Evolutionary conservation across 164 flowering plant species (phyloP).

Genomic region (Chimonanthus praecox): DNA sequence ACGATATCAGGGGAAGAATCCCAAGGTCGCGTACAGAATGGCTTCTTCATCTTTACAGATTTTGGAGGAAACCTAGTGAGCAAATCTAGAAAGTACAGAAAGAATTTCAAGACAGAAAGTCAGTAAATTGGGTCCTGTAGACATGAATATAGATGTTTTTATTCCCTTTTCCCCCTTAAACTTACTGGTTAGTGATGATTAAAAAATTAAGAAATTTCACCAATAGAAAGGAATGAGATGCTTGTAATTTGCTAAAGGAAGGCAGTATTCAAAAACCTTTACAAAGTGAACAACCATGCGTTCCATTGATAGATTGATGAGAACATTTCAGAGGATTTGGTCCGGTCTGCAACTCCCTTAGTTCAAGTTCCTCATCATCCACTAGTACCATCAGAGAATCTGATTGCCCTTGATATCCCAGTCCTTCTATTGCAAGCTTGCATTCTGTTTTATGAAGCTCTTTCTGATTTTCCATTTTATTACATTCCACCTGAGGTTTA

Average conservation of each 20-base stretch:
- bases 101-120: conserved; percentile 2
- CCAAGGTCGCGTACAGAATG: conserved; percentile 74
- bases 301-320: conserved; percentile 44
- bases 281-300: conserved; percentile 74
- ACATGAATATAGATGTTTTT: background rate
- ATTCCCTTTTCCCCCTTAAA: background rate
- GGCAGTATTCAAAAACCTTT: conserved; percentile 45
- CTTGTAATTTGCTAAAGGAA: background rate
- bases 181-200: background rate
- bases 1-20: conserved; percentile 65
- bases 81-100: conserved; percentile 47
- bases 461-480: conserved; percentile 23
- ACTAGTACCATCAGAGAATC: conserved; percentile 30
- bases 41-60: conserved; percentile 81
- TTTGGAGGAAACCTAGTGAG: conserved; percentile 85
- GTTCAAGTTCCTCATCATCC: conserved; percentile 96
- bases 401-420: conserved; percentile 24
- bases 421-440: conserved; percentile 51
- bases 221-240: background rate
- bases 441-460: conserved; percentile 41
- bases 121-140: background rate
- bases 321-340: conserved; percentile 58
- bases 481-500: conserved; percentile 31
- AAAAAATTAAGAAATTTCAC: too few species aligned
- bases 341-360: conserved; percentile 66